phyloP scores from a whole-genome alignment of 805 yeast species.

The Priceomyces carsonii region DNA sequence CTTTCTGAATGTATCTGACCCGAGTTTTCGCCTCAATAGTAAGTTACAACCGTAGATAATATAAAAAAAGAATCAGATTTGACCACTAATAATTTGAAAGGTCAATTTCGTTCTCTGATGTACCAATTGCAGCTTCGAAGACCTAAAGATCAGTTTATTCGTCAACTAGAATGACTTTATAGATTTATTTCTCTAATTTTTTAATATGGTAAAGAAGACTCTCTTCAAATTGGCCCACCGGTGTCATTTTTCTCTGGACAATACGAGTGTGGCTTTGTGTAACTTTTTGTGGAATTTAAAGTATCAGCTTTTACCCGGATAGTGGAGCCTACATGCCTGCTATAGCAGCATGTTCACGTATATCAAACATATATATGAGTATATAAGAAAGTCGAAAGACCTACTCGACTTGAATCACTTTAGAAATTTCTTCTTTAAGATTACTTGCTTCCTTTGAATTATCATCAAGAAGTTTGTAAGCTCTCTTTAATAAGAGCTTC shows the following conservation, averaged over 20 bases:
- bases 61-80: slow-evolving; percentile 1
- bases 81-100: slow-evolving; percentile 1
- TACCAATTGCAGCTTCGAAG: too few species aligned
- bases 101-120: too few species aligned
- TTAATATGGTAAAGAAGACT: too few species aligned
- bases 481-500: slow-evolving; percentile 25
- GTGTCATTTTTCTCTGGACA: too few species aligned
- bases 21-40: slow-evolving; percentile 1
- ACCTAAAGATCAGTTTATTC: too few species aligned
- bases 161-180: background rate
- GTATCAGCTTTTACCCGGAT: slow-evolving; percentile 13
- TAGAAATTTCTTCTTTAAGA: slow-evolving; percentile 15
- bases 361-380: too few species aligned
- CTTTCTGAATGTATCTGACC: background rate
- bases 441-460: slow-evolving; percentile 7
- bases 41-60: background rate
- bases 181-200: background rate
- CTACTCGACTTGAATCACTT: slow-evolving; percentile 11
- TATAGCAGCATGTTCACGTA: too few species aligned
- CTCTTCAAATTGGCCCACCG: too few species aligned
- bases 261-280: slow-evolving; percentile 8
- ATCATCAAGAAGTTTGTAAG: slow-evolving; percentile 20
- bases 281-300: too few species aligned
- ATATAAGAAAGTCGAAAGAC: too few species aligned
- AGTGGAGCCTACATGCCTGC: too few species aligned